Conservation (phyloP, 1,139 yeast species). For the Kurtzmaniella quercitrusa region DNA sequence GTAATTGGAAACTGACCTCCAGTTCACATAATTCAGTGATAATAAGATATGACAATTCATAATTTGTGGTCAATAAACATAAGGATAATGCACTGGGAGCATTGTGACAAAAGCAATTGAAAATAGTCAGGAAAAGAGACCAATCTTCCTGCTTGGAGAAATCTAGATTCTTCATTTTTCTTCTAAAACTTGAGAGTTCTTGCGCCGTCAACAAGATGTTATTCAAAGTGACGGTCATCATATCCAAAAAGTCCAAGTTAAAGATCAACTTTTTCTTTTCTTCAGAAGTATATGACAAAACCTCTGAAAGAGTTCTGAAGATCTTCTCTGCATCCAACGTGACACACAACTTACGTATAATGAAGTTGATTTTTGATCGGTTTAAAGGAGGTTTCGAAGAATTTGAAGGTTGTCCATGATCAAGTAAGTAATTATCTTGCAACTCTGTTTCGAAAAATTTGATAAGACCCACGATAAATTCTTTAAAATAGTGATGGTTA, state of each 20-base stretch:
- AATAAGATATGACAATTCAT: slow-evolving; percentile 80
- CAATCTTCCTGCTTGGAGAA: slow-evolving; percentile 56
- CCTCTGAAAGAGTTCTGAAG: slow-evolving; percentile 75
- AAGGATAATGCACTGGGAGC: slow-evolving; percentile 85
- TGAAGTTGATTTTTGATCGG: slow-evolving; percentile 74
- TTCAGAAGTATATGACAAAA: slow-evolving; percentile 42
- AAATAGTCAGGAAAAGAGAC: slow-evolving; percentile 68
- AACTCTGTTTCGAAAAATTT: slow-evolving; percentile 54
- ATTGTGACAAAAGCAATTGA: slow-evolving; percentile 90
- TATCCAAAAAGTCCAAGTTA: slow-evolving; percentile 69
- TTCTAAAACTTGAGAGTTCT: slow-evolving; percentile 68
- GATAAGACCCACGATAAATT: slow-evolving; percentile 70
- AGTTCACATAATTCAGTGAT: slow-evolving; percentile 71
- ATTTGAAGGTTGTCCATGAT: slow-evolving; percentile 4
- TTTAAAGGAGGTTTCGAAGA: slow-evolving; percentile 25
- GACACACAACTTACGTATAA: slow-evolving; percentile 78
- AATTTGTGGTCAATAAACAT: slow-evolving; percentile 83
- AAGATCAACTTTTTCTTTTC: slow-evolving; percentile 29
- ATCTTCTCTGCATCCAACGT: slow-evolving; percentile 80
- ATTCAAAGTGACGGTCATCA: slow-evolving; percentile 83
- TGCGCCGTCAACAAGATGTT: slow-evolving; percentile 87
- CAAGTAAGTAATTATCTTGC: slow-evolving; percentile 12
- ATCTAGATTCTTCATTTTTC: slow-evolving; percentile 52
- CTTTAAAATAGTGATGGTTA: slow-evolving; percentile 72
- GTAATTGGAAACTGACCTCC: slow-evolving; percentile 66